Base-by-base conservation (phyloP, 805 yeast genomes). In the Suhomyces faveliae region DNA sequence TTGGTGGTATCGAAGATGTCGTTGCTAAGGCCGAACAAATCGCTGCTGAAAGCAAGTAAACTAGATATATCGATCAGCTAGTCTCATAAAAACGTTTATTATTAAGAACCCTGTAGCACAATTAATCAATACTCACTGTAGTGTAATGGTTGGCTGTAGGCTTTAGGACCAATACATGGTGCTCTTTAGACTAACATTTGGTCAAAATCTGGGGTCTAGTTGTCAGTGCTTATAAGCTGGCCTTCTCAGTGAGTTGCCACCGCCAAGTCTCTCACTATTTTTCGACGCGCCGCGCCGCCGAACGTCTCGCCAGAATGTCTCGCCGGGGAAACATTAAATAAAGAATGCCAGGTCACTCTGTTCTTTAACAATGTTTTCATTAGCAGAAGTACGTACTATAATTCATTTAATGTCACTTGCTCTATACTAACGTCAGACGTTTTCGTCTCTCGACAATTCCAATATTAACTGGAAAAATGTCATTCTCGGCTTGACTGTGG, bases 1-100 rank as follows among this genome's bases (percentile, higher is more conserved):
- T 94, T 78, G 99, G 99, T 81, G 96, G 96, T 81, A 91, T 94
- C 69, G 97, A 91, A 75, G 99, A 94, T 78, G 99, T 85, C 66
- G 77, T 90, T 74, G 95, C 97, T 72, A 94, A 94, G 85, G 98
- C 97, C 71, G 98, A 94, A 80, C 91, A 92, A 83, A 78, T 94
- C 74, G 98, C 98, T 77, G 83, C 96, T 74, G 96, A 89, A 75
- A 79, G 89, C 66, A 83, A 83, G 69, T 84, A 83, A 68, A 47
- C 35, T 24, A 29, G 24, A 27, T 10, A 39, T 27, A n/a, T 27
- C 25, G 20, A n/a, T 25, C 23, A 25, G 33, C 19, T 42, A 40
- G 37, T 24, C 35, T 42, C 44, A 42, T 42, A 42, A 42, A 42
- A 42, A 42, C 44, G 44, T 42, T 42, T 39, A 21, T 22, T 39